A percentile compares a stretch with the other conserved stretches of the same genome.
Evolutionary conservation across 2,329 filamentous ascomycete genomes (phyloP).

Genomic region (Penicillium oxalicum): DNA sequence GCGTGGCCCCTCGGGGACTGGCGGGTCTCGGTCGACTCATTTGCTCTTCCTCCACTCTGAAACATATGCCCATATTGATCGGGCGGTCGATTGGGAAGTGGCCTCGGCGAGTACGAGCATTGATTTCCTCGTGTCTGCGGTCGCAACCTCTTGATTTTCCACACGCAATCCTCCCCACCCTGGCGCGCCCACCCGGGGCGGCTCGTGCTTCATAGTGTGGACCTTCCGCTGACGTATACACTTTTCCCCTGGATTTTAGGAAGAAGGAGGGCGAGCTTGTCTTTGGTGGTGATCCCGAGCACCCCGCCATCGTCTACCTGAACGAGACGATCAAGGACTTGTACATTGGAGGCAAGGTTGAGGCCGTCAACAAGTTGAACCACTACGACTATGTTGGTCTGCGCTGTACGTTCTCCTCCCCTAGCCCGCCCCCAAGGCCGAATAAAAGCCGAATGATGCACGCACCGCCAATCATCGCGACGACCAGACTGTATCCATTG

Average conservation of each 20-base stretch:
- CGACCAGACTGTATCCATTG: neutral
- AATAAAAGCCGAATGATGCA: too few relatives aligned
- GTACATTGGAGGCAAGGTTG: slow-evolving; percentile 93
- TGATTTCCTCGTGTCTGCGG: neutral
- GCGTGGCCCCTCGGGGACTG: neutral
- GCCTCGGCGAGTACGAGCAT: neutral
- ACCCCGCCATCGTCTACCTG: slow-evolving; percentile 89
- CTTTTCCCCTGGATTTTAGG: slow-evolving; percentile 44
- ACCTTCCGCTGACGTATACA: slow-evolving; percentile 23
- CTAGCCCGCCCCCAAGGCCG: too few relatives aligned
- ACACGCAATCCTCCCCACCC: slow-evolving; percentile 6
- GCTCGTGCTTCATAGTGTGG: slow-evolving; percentile 18
- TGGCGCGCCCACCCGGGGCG: neutral
- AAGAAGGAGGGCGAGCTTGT: slow-evolving; percentile 85
- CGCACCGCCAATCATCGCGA: neutral
- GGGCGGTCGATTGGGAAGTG: neutral
- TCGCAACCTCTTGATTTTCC: slow-evolving; percentile 5
- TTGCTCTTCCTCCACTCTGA: too few relatives aligned
- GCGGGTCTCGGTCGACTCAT: too few relatives aligned
- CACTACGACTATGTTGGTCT: slow-evolving; percentile 99
- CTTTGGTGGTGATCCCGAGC: slow-evolving; percentile 85
- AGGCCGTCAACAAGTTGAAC: slow-evolving; percentile 89
- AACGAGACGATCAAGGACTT: slow-evolving; percentile 74
- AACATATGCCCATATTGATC: too few relatives aligned
- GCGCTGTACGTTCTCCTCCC: slow-evolving; percentile 59